Percentiles rank a stretch among this genome's conserved stretches.
Evolutionary conservation across 148 eudicot species (phyloP).

Genomic region (Rhododendron mucronatum): DNA sequence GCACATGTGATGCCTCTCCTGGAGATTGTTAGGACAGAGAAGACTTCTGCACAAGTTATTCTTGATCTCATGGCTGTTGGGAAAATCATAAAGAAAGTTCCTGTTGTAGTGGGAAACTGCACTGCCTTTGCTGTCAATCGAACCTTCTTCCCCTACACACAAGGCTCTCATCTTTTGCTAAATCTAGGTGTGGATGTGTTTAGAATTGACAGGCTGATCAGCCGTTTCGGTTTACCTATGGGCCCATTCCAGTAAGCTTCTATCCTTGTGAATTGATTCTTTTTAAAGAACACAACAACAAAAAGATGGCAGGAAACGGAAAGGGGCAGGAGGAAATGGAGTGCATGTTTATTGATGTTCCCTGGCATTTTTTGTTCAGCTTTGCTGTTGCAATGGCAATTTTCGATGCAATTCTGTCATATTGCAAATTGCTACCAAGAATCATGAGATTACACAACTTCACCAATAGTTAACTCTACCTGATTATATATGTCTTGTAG

Average conservation of each 20-base stretch:
- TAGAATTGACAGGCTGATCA: conserved; percentile 80
- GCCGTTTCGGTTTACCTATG: conserved; percentile 76
- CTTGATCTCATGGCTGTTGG: conserved; percentile 85
- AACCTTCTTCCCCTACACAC: conserved; percentile 80
- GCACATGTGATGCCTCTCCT: conserved; percentile 92
- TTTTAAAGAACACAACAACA: not conserved
- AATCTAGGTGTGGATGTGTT: conserved; percentile 76
- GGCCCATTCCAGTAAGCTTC: conserved; percentile 94
- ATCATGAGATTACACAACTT: not conserved
- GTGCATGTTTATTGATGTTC: not conserved
- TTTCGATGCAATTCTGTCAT: not conserved
- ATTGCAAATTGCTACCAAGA: conserved; percentile 3
- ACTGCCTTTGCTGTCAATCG: conserved; percentile 93
- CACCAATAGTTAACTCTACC: not conserved
- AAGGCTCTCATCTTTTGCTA: conserved; percentile 68
- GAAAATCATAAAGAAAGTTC: conserved; percentile 76
- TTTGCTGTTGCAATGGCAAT: not conserved
- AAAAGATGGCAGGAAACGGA: not conserved
- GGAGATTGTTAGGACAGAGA: conserved; percentile 83
- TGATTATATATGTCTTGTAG: not conserved
- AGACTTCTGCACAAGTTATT: conserved; percentile 86
- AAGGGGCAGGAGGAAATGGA: not conserved
- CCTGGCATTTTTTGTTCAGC: not conserved
- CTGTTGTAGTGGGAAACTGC: conserved; percentile 96
- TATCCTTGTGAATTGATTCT: conserved; percentile 6